phyloP scores from a whole-genome alignment of 148 eudicot genomes.

The Fallopia convolvulus region DNA sequence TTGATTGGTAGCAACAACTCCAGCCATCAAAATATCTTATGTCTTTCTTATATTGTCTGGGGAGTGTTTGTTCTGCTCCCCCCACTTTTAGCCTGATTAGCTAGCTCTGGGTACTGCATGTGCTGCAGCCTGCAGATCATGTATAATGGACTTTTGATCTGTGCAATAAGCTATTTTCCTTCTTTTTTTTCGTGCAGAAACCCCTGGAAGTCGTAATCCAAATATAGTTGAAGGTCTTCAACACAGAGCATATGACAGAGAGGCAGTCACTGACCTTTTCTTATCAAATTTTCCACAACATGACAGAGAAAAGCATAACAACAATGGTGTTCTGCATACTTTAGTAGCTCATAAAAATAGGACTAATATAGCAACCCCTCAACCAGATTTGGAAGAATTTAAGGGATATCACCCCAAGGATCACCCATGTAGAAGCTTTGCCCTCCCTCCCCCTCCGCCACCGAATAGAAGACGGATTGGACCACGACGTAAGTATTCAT shows the following conservation, averaged over 20 bases:
- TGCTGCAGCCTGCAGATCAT: not conserved
- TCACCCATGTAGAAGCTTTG: slow-evolving; percentile 49
- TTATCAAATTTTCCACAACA: slow-evolving; percentile 11
- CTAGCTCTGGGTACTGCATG: not conserved
- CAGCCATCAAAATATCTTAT: not conserved
- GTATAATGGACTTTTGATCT: not conserved
- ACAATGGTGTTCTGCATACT: not conserved
- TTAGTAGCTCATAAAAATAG: slow-evolving; percentile 24
- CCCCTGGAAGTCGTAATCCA: slow-evolving; percentile 27
- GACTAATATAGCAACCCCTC: slow-evolving; percentile 11
- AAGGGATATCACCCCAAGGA: slow-evolving; percentile 10
- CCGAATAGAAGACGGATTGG: slow-evolving; percentile 52
- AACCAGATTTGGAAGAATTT: slow-evolving; percentile 14
- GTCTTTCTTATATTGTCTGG: not conserved
- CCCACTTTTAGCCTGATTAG: not conserved
- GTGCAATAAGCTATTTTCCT: slow-evolving; percentile 7
- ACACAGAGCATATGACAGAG: slow-evolving; percentile 14
- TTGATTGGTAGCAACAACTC: not conserved
- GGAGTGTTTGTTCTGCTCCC: not conserved
- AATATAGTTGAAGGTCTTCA: slow-evolving; percentile 28
- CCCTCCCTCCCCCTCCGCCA: slow-evolving; percentile 73
- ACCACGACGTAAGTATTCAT: slow-evolving; percentile 73
- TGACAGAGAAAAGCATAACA: slow-evolving; percentile 5
- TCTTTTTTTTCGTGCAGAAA: slow-evolving; percentile 22
- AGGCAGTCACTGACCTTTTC: not conserved